Evolutionary conservation across 768 basidiomycete species (phyloP).

Genomic region (Mycena rebaudengoi): DNA sequence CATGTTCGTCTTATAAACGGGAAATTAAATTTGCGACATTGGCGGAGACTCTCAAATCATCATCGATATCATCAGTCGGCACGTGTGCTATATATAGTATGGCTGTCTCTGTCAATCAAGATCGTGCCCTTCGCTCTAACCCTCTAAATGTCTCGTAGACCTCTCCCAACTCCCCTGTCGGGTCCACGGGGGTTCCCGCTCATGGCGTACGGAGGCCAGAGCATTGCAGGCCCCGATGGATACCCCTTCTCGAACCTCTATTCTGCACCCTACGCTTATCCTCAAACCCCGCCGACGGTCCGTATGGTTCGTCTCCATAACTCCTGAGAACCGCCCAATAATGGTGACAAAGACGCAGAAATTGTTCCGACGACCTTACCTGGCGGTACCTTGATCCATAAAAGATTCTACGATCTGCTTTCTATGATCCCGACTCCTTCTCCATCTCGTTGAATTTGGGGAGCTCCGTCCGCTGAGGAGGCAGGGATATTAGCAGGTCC

Average conservation of each 20-base stretch:
- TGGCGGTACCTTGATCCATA: slow-evolving; percentile 80
- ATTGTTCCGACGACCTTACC: slow-evolving; percentile 62
- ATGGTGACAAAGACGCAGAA: no score
- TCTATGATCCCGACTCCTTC: slow-evolving; percentile 79
- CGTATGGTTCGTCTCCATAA: no score
- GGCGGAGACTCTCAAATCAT: no score
- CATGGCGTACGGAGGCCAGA: slow-evolving; percentile 15
- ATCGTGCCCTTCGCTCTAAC: not conserved
- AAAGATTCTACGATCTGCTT: slow-evolving; percentile 90
- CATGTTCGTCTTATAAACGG: no score
- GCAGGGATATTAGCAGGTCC: slow-evolving; percentile 68
- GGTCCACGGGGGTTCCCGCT: slow-evolving; percentile 18
- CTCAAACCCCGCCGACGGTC: slow-evolving; percentile 48
- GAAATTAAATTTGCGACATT: no score
- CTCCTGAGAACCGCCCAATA: no score
- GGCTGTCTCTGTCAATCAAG: not conserved
- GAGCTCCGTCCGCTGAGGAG: slow-evolving; percentile 48
- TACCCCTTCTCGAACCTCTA: slow-evolving; percentile 53
- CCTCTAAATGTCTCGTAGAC: slow-evolving; percentile 28
- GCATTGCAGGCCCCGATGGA: slow-evolving; percentile 41
- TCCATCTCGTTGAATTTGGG: slow-evolving; percentile 73
- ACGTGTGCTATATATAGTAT: no score
- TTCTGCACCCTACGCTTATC: slow-evolving; percentile 44
- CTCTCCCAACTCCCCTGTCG: slow-evolving; percentile 41
- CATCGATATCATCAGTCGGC: no score